Evolutionary conservation across 1,284 basidiomycete species (phyloP).

Genomic region (Leccinum fallax): DNA sequence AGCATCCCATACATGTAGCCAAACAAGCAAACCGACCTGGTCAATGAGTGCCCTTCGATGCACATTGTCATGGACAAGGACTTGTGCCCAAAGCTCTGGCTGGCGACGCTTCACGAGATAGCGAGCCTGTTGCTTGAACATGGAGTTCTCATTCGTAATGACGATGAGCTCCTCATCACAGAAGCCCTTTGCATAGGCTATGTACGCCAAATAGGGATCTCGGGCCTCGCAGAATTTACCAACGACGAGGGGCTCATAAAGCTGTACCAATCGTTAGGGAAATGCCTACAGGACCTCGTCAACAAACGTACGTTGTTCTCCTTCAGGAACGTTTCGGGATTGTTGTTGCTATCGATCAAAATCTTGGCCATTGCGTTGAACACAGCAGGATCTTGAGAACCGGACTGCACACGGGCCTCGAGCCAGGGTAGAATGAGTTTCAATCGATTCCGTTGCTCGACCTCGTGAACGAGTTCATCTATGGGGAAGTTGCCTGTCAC

Average conservation of each 20-base stretch:
- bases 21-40: slow-evolving; percentile 57
- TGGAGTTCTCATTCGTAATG: slow-evolving; percentile 99
- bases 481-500: slow-evolving; percentile 98
- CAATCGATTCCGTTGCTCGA: slow-evolving; percentile 94
- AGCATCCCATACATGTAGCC: not conserved
- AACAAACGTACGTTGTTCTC: slow-evolving; percentile 85
- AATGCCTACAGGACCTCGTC: not conserved
- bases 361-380: slow-evolving; percentile 99
- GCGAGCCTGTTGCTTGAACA: slow-evolving; percentile 99
- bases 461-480: slow-evolving; percentile 96
- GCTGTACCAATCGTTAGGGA: slow-evolving; percentile 42
- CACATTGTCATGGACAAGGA: slow-evolving; percentile 88
- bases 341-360: slow-evolving; percentile 98
- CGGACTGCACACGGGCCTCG: slow-evolving; percentile 89
- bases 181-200: slow-evolving; percentile 99
- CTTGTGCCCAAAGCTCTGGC: slow-evolving; percentile 96
- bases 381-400: slow-evolving; percentile 89
- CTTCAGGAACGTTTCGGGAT: slow-evolving; percentile 96
- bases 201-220: slow-evolving; percentile 98
- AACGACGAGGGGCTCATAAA: slow-evolving; percentile 95
- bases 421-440: slow-evolving; percentile 99
- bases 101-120: slow-evolving; percentile 98
- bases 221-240: slow-evolving; percentile 99
- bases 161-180: slow-evolving; percentile 98
- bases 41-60: slow-evolving; percentile 95